Conservation (phyloP, 768 basidiomycete genomes). For the Lentinus tigrinus region DNA sequence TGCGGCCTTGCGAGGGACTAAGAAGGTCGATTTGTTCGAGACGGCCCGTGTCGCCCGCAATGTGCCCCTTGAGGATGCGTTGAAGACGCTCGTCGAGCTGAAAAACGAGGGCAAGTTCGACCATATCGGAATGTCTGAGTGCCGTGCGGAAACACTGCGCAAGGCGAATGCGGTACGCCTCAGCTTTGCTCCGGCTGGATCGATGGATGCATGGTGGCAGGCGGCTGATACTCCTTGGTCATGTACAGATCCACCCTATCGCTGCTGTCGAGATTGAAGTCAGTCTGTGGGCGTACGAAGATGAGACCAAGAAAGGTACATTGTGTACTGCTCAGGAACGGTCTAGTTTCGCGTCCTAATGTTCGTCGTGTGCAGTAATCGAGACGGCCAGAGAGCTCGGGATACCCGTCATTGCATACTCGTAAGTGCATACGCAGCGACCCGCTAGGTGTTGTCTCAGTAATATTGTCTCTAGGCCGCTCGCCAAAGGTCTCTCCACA, state of each 20-base stretch:
- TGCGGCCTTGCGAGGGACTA: constrained; percentile 47
- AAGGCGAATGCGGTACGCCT: constrained; percentile 34
- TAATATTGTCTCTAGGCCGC: too few species aligned
- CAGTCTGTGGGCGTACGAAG: constrained; percentile 56
- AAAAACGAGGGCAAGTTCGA: constrained; percentile 56
- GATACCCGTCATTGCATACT: constrained; percentile 58
- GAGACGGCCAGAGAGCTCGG: constrained; percentile 52
- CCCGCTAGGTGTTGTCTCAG: too few species aligned
- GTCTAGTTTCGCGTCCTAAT: too few species aligned
- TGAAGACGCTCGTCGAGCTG: constrained; percentile 42
- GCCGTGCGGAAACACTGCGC: constrained; percentile 45
- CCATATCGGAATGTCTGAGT: constrained; percentile 61
- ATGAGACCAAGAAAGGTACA: constrained; percentile 43
- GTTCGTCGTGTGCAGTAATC: constrained; percentile 47
- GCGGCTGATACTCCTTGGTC: neutral
- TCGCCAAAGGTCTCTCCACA: constrained; percentile 52
- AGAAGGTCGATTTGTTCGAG: constrained; percentile 62
- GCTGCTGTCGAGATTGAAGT: constrained; percentile 65
- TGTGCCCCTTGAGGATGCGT: constrained; percentile 38
- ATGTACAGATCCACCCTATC: constrained; percentile 47
- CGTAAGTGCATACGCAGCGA: constrained; percentile 35
- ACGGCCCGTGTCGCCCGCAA: constrained; percentile 45
- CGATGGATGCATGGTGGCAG: too few species aligned
- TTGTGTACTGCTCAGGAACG: neutral
- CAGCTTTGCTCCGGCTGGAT: too few species aligned